Evolutionary conservation across 208 protist genomes (phyloP).

Genomic region (Trypanosoma rangeli): DNA sequence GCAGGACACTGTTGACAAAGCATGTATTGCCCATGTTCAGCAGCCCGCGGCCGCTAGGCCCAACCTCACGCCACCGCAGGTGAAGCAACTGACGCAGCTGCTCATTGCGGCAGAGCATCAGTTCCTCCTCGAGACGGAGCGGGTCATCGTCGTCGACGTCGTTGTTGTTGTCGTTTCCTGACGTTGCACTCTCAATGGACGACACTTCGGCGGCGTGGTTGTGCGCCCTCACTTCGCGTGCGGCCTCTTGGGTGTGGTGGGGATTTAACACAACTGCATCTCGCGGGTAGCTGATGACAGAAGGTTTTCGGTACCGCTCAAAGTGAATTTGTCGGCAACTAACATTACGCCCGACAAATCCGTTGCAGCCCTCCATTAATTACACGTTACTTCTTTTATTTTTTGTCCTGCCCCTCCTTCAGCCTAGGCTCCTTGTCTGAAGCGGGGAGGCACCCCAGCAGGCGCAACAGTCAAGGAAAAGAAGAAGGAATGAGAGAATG

Average conservation of each 20-base stretch:
- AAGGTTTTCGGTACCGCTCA: slow-evolving; percentile 84
- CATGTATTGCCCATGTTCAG: slow-evolving; percentile 91
- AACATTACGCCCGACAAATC: slow-evolving; percentile 52
- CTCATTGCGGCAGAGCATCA: slow-evolving; percentile 58
- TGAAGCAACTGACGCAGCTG: slow-evolving; percentile 54
- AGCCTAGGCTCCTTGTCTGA: neutral
- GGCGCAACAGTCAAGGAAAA: too few species aligned
- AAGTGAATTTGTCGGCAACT: slow-evolving; percentile 81
- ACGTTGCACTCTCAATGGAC: neutral
- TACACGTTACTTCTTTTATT: slow-evolving; percentile 32
- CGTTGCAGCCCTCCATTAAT: slow-evolving; percentile 46
- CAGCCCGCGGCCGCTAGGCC: slow-evolving; percentile 64
- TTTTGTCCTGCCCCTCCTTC: neutral
- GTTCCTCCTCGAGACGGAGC: slow-evolving; percentile 35
- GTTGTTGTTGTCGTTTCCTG: slow-evolving; percentile 22
- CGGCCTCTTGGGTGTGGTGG: slow-evolving; percentile 61
- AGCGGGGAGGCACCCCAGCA: too few species aligned
- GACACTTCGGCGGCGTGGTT: neutral
- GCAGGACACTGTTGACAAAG: slow-evolving; percentile 89
- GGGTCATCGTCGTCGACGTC: slow-evolving; percentile 78
- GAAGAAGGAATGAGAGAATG: too few species aligned
- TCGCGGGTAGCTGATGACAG: slow-evolving; percentile 80
- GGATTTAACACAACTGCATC: slow-evolving; percentile 88
- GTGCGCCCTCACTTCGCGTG: neutral
- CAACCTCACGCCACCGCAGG: slow-evolving; percentile 60